These are phyloP conservation scores for Leccinum aurantiacum DNA, from an alignment of 768 basidiomycete genomes.

Conservation along the genomic window DNA sequence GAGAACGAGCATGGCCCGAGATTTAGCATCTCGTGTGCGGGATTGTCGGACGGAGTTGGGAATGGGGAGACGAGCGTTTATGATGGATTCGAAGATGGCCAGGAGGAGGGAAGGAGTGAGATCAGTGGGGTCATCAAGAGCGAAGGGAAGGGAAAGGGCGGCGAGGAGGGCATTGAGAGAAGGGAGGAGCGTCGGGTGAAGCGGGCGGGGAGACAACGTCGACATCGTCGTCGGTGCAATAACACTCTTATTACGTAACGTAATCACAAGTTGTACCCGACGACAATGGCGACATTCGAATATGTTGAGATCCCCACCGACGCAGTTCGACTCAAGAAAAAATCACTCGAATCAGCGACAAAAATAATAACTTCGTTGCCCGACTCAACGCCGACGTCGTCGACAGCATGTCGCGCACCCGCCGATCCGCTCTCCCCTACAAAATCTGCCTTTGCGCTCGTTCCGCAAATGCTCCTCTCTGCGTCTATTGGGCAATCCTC, in stretches of 20 bases:
- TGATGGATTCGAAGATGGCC: conserved; percentile 64
- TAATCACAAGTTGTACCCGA: neutral
- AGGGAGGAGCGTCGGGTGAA: conserved; percentile 19
- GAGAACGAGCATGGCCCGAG: conserved; percentile 72
- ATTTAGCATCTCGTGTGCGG: conserved; percentile 40
- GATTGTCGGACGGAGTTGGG: conserved; percentile 35
- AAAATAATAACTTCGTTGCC: conserved; percentile 45
- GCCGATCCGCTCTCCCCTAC: conserved; percentile 22
- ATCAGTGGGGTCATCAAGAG: conserved; percentile 52
- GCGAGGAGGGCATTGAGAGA: conserved; percentile 48
- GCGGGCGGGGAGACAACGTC: conserved; percentile 13
- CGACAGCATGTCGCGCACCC: conserved; percentile 1
- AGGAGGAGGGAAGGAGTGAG: conserved; percentile 73
- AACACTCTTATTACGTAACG: neutral
- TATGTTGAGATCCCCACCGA: conserved; percentile 43
- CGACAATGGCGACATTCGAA: conserved; percentile 36
- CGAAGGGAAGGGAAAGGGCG: conserved; percentile 45
- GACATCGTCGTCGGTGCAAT: conserved; percentile 14
- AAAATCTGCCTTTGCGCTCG: conserved; percentile 36
- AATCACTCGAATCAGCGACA: conserved; percentile 37
- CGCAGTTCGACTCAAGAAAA: conserved; percentile 35
- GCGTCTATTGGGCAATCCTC: conserved; percentile 4
- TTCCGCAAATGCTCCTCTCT: conserved; percentile 41
- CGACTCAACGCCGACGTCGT: conserved; percentile 6
- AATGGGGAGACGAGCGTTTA: conserved; percentile 54